These are phyloP conservation scores for Vaccinium corymbosum DNA, from an alignment of 148 eudicot genomes.

Conservation along the genomic window DNA sequence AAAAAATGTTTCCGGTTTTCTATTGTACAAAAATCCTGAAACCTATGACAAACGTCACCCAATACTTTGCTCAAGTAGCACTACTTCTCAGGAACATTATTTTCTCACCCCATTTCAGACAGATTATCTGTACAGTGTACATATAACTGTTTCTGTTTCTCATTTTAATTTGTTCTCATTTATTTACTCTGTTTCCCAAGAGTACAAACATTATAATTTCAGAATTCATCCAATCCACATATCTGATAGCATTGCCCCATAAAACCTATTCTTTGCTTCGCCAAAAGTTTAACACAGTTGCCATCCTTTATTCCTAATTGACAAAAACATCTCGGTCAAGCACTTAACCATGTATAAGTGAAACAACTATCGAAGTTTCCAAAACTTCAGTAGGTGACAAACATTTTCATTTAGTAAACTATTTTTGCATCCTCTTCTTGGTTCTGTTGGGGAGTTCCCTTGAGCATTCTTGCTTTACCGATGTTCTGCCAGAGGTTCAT, in stretches of 20 bases:
- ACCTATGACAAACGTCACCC: background rate
- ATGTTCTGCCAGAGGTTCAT: no score
- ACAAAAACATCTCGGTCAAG: background rate
- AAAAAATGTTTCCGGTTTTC: background rate
- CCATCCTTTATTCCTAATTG: background rate
- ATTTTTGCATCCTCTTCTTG: background rate
- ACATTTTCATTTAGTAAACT: background rate
- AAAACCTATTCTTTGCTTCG: background rate
- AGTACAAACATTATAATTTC: background rate
- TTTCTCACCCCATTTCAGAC: background rate
- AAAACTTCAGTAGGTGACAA: background rate
- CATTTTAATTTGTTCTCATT: background rate
- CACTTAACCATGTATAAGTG: background rate
- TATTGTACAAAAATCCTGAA: background rate
- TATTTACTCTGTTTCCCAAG: background rate
- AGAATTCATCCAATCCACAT: slow-evolving; percentile 1
- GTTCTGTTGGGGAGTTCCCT: no score
- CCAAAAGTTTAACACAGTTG: background rate
- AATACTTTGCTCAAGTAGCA: background rate
- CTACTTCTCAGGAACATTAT: background rate
- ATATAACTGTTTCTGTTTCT: background rate
- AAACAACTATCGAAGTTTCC: background rate
- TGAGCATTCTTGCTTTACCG: no score
- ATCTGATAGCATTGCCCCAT: background rate
- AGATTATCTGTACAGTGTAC: background rate